phyloP scores from a whole-genome alignment of 208 protist species.

The Leishmania mexicana region DNA sequence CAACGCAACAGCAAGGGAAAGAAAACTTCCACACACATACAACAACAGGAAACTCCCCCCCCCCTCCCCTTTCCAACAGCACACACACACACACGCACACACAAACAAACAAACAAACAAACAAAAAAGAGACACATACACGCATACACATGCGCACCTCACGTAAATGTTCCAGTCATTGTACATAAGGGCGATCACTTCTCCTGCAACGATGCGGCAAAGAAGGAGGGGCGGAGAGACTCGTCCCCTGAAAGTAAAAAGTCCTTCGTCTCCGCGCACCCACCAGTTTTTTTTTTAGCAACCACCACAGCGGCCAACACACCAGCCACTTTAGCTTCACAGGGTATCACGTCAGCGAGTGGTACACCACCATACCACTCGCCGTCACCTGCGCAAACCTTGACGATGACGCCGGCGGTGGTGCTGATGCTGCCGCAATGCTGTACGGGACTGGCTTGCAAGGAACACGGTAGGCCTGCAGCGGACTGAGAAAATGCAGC shows the following conservation, averaged over 20 bases:
- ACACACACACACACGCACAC: background rate
- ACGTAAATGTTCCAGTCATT: too few species aligned
- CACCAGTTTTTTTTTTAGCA: too few species aligned
- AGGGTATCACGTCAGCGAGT: constrained; percentile 9
- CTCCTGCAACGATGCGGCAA: background rate
- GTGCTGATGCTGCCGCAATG: constrained; percentile 16
- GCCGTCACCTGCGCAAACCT: constrained; percentile 58
- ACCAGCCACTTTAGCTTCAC: too few species aligned
- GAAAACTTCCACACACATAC: background rate
- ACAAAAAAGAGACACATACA: background rate
- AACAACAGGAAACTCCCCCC: background rate
- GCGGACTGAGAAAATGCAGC: constrained; percentile 55
- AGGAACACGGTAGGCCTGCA: constrained; percentile 52
- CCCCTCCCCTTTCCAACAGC: background rate
- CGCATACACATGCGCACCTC: background rate
- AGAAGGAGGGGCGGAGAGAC: background rate
- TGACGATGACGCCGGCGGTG: constrained; percentile 15
- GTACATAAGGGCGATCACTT: background rate
- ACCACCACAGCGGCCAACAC: background rate
- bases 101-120: background rate
- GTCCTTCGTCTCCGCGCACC: background rate
- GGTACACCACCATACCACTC: constrained; percentile 80
- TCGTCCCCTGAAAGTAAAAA: background rate
- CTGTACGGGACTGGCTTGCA: constrained; percentile 77
- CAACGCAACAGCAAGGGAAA: background rate